A percentile compares a stretch with the other conserved stretches of the same genome.
These are phyloP conservation scores for Acer yangbiense DNA, from an alignment of 345 rosid genomes.

Conservation along the genomic window DNA sequence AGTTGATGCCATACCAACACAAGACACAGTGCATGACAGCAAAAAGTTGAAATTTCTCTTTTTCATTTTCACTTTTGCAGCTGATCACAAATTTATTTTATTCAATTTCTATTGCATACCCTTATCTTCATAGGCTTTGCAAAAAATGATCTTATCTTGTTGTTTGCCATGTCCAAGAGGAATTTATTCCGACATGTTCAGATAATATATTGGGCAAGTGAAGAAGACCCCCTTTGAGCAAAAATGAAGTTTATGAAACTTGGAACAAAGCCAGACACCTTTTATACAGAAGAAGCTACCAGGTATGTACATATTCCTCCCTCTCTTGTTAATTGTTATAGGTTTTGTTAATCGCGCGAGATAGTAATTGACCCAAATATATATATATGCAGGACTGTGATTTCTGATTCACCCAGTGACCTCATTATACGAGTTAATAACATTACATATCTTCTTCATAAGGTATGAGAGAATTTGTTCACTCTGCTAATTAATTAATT, in stretches of 20 bases:
- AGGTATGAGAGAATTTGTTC: constrained; percentile 43
- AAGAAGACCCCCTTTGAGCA: constrained; percentile 15
- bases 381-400: constrained; percentile 60
- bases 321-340: constrained; percentile 6
- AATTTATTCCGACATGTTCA: constrained; percentile 8
- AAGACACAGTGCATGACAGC: constrained; percentile 24
- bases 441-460: constrained; percentile 72
- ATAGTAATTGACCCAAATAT: not conserved
- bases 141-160: constrained; percentile 11
- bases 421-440: constrained; percentile 65
- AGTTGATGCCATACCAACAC: constrained; percentile 12
- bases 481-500: too few relatives aligned
- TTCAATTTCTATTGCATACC: too few relatives aligned
- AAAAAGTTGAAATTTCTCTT: constrained; percentile 16
- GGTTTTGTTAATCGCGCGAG: not conserved
- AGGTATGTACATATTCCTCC: constrained; percentile 43
- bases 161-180: constrained; percentile 6
- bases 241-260: constrained; percentile 97
- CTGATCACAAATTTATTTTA: constrained; percentile 20
- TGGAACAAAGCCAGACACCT: constrained; percentile 87
- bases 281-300: constrained; percentile 86
- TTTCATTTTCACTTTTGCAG: constrained; percentile 22
- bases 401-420: constrained; percentile 67
- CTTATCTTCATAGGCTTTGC: too few relatives aligned
- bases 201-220: constrained; percentile 19